These are phyloP conservation scores for Saitozyma podzolica DNA, from an alignment of 768 basidiomycete species.

Conservation along the genomic window DNA sequence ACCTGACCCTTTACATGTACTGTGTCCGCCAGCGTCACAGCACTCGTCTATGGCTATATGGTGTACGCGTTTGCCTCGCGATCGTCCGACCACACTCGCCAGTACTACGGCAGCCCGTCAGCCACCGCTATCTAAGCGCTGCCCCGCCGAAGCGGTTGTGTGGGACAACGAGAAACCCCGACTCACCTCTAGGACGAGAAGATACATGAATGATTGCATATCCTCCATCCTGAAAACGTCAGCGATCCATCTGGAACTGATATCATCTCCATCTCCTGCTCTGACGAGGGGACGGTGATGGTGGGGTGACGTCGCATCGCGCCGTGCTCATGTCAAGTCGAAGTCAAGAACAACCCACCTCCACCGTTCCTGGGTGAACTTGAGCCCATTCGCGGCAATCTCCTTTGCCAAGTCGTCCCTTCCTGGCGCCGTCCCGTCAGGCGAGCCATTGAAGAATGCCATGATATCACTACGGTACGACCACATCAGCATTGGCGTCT, in stretches of 20 bases:
- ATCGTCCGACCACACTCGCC: slow-evolving; percentile 36
- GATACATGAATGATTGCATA: slow-evolving; percentile 46
- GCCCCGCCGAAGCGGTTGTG: background rate
- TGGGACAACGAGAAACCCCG: background rate
- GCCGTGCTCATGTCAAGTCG: no score
- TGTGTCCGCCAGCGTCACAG: no score
- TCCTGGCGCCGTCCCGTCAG: slow-evolving; percentile 30
- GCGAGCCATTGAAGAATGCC: slow-evolving; percentile 45
- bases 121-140: background rate
- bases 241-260: background rate
- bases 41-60: no score
- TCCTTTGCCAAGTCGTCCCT: slow-evolving; percentile 39
- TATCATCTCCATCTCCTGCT: no score
- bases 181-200: slow-evolving; percentile 44
- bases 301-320: background rate
- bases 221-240: slow-evolving; percentile 26
- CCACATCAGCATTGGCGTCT: background rate
- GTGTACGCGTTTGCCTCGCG: slow-evolving; percentile 17
- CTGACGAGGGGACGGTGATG: background rate
- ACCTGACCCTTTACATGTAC: background rate
- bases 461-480: slow-evolving; percentile 38
- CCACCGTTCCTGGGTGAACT: slow-evolving; percentile 39
- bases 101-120: slow-evolving; percentile 11
- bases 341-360: slow-evolving; percentile 22
- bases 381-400: slow-evolving; percentile 35